Percentiles rank a stretch among this genome's conserved stretches.
phyloP scores from a whole-genome alignment of 192 early-diverging fungal species.

The Rhizophagus sp. region DNA sequence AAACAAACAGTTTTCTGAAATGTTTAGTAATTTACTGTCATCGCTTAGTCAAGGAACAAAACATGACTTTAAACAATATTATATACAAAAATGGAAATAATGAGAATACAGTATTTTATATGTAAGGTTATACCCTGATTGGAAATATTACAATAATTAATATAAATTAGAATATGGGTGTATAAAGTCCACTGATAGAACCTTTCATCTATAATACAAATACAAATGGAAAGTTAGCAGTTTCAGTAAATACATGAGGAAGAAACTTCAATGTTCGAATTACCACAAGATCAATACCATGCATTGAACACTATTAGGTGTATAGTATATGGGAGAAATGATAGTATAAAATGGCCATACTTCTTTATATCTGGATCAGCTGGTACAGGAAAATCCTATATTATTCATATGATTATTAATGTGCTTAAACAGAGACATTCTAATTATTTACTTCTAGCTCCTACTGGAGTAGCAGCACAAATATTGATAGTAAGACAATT shows the following conservation, averaged over 20 bases:
- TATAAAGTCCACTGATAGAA: too few relatives aligned
- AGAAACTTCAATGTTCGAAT: background rate
- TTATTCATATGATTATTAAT: background rate
- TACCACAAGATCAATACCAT: too few relatives aligned
- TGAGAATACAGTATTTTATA: too few relatives aligned
- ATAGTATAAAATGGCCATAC: background rate
- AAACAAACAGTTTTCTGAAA: background rate
- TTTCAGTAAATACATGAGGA: too few relatives aligned
- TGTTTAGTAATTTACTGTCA: background rate
- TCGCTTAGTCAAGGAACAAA: background rate
- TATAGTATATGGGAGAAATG: background rate
- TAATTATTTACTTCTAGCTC: background rate
- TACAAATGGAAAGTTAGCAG: background rate
- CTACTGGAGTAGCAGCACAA: background rate
- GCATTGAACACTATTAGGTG: background rate
- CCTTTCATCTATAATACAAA: background rate
- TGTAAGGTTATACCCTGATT: too few relatives aligned
- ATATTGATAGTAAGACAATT: background rate
- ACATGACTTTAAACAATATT: too few relatives aligned
- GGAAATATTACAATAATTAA: too few relatives aligned
- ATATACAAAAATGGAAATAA: too few relatives aligned
- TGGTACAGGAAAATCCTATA: constrained; percentile 12
- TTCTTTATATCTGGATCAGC: background rate
- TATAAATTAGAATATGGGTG: too few relatives aligned
- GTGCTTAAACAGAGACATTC: background rate